phyloP scores from a whole-genome alignment of 305 asterid species.

The Rubia occidens region DNA sequence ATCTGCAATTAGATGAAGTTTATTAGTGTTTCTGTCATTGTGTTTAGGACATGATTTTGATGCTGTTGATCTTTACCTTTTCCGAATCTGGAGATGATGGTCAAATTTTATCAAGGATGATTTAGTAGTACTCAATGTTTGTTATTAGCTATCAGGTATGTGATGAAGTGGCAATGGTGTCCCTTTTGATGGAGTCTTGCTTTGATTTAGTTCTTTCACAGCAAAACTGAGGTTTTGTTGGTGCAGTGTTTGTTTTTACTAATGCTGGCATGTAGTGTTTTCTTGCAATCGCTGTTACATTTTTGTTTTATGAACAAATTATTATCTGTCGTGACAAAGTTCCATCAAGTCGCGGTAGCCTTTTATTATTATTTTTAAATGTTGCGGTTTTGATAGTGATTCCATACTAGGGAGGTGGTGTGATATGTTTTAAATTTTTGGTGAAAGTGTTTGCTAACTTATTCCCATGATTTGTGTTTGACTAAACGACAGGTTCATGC shows the following conservation, averaged over 20 bases:
- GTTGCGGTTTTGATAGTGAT: background rate
- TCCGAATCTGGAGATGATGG: slow-evolving; percentile 16
- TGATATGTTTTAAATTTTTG: background rate
- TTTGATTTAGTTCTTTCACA: slow-evolving; percentile 17
- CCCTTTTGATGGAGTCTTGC: slow-evolving; percentile 5
- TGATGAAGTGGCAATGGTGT: slow-evolving; percentile 16
- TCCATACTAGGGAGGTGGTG: background rate
- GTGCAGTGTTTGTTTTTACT: slow-evolving; percentile 19
- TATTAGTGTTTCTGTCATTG: no score
- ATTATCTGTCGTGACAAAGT: background rate
- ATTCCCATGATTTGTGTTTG: background rate
- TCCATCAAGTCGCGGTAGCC: background rate
- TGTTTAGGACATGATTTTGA: slow-evolving; percentile 4
- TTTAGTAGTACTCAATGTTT: background rate
- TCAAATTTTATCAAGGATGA: background rate
- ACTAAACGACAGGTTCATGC: slow-evolving; percentile 44
- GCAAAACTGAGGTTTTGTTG: slow-evolving; percentile 17
- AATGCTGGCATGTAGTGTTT: slow-evolving; percentile 17
- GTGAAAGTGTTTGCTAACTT: slow-evolving; percentile 5
- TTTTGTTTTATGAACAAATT: no score
- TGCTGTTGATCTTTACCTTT: slow-evolving; percentile 2
- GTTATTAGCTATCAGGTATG: background rate
- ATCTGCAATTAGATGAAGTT: no score
- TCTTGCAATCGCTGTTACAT: background rate
- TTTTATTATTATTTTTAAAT: no score